These are phyloP conservation scores for Cryptococcus sp. DNA, from an alignment of 1,284 basidiomycete genomes.

Conservation along the genomic window DNA sequence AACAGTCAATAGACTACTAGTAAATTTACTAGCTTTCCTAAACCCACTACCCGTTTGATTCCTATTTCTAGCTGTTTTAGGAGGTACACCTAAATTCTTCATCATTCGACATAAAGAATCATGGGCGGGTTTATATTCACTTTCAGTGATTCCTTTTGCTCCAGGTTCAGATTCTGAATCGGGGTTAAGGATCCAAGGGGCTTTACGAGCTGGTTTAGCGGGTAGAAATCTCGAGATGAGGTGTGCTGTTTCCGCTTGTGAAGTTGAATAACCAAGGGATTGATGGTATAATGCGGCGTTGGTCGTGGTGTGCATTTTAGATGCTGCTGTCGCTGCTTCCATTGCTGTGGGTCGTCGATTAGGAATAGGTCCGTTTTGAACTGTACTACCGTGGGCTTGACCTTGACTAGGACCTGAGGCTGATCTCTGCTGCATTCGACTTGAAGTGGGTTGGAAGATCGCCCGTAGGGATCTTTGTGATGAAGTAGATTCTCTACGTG, in stretches of 20 bases:
- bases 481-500: neutral
- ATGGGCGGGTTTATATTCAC: slow-evolving; percentile 41
- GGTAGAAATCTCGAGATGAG: slow-evolving; percentile 41
- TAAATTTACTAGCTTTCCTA: slow-evolving; percentile 1
- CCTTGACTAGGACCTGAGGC: neutral
- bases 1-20: slow-evolving; percentile 2
- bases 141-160: slow-evolving; percentile 31
- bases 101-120: slow-evolving; percentile 35
- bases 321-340: slow-evolving; percentile 25
- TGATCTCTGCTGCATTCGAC: neutral
- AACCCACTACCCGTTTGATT: slow-evolving; percentile 2
- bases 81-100: slow-evolving; percentile 14
- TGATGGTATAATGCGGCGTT: slow-evolving; percentile 40
- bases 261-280: slow-evolving; percentile 28
- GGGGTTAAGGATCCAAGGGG: slow-evolving; percentile 26
- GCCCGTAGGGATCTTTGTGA: neutral
- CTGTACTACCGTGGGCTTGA: neutral
- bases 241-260: slow-evolving; percentile 34
- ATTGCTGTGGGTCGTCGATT: slow-evolving; percentile 24
- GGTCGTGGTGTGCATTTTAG: slow-evolving; percentile 29
- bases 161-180: slow-evolving; percentile 6
- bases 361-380: neutral
- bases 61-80: neutral
- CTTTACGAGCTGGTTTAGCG: slow-evolving; percentile 14
- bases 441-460: neutral